These are phyloP conservation scores for Taxillus chinensis DNA, from an alignment of 164 flowering plant species.

Conservation along the genomic window DNA sequence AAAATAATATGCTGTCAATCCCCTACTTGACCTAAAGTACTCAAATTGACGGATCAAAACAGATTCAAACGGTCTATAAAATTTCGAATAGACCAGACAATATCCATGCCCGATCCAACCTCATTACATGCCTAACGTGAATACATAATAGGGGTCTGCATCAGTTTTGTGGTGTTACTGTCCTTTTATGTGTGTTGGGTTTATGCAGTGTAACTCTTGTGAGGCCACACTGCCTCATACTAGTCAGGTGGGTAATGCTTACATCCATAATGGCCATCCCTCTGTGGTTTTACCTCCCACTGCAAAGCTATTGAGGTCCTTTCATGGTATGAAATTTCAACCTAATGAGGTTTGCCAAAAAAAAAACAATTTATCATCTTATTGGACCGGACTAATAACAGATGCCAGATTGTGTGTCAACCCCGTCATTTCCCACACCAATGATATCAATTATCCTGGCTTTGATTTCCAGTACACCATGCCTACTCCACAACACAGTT, in stretches of 20 bases:
- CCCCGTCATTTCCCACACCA: constrained; percentile 40
- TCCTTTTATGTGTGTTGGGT: no score
- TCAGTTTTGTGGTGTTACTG: no score
- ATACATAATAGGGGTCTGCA: no score
- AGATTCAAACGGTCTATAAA: no score
- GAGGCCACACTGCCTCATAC: constrained; percentile 17
- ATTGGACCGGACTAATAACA: constrained; percentile 52
- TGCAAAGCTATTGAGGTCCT: constrained; percentile 22
- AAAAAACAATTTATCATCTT: constrained; percentile 63
- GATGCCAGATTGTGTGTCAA: constrained; percentile 60
- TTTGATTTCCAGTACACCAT: constrained; percentile 20
- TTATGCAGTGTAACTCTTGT: no score
- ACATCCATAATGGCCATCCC: constrained; percentile 21
- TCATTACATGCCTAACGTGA: no score
- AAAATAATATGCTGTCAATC: no score
- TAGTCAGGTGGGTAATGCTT: constrained; percentile 24
- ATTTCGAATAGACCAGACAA: no score
- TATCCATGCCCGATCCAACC: no score
- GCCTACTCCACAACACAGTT: constrained; percentile 14
- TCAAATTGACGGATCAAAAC: no score
- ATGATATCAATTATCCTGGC: constrained; percentile 24
- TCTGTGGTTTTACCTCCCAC: constrained; percentile 20
- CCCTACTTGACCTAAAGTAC: no score
- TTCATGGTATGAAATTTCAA: constrained; percentile 45
- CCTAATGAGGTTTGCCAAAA: constrained; percentile 50